Conservation (phyloP, 225 moss, liverwort and hornwort species). For the Anthoceros angustus region DNA sequence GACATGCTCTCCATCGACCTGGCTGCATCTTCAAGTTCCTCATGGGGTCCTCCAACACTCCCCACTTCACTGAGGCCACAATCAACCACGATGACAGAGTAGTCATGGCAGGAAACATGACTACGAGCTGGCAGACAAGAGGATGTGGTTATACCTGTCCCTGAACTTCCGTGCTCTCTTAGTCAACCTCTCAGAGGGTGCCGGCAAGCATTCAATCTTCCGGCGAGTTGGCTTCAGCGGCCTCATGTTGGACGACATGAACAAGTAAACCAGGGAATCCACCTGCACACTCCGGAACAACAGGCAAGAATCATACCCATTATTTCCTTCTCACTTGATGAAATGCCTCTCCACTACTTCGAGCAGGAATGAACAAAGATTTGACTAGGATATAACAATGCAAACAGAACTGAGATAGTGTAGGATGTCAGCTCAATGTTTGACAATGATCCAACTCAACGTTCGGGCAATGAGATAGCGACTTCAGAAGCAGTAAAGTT, state of each 20-base stretch:
- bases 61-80: not conserved
- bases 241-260: not conserved
- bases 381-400: not conserved
- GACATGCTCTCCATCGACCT: not conserved
- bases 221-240: not conserved
- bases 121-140: not conserved
- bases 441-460: no score
- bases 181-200: not conserved
- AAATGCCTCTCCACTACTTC: not conserved
- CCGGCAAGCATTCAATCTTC: not conserved
- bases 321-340: not conserved
- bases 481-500: not conserved
- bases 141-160: not conserved
- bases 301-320: not conserved
- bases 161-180: not conserved
- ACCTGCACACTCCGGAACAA: not conserved
- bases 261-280: not conserved
- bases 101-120: not conserved
- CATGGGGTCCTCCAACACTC: not conserved
- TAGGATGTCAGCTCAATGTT: not conserved
- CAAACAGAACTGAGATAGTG: not conserved
- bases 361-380: not conserved
- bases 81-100: not conserved
- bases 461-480: no score
- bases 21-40: not conserved